Percentiles rank a stretch among this genome's conserved stretches.
phyloP scores from a whole-genome alignment of 352 stramenopile species.

The Phytophthora pini region DNA sequence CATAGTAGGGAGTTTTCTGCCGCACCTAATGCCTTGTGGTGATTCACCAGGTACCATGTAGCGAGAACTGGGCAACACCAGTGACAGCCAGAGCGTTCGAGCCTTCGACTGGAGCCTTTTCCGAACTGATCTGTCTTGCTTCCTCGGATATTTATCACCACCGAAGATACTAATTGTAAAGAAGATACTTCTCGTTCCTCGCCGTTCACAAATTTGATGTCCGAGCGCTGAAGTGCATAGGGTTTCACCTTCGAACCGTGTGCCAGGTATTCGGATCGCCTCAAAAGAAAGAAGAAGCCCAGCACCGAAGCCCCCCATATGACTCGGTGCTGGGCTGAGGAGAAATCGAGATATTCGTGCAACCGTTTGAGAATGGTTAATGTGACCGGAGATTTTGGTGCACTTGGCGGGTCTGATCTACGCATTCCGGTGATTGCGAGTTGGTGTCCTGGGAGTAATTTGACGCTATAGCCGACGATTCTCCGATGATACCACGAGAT shows the following conservation, averaged over 20 bases:
- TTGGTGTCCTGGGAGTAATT: constrained; percentile 21
- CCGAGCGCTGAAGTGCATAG: background rate
- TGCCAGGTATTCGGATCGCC: too few species aligned
- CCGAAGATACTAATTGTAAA: background rate
- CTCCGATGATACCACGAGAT: constrained; percentile 20
- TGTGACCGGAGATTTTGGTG: constrained; percentile 18
- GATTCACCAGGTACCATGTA: background rate
- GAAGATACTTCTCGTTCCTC: background rate
- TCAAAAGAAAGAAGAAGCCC: too few species aligned
- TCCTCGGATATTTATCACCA: background rate
- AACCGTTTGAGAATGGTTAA: background rate
- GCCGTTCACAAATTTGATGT: background rate
- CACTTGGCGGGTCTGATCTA: constrained; percentile 6
- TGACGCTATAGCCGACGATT: constrained; percentile 21
- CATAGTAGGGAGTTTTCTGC: background rate
- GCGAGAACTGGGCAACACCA: background rate
- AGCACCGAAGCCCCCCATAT: too few species aligned
- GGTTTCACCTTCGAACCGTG: background rate
- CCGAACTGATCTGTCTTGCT: background rate
- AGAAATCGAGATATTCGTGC: too few species aligned
- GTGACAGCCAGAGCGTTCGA: background rate
- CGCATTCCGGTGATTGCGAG: constrained; percentile 45
- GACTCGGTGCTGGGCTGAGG: too few species aligned
- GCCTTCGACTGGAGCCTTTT: background rate
- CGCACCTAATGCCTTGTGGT: background rate